Evolutionary conservation across 2,329 filamentous ascomycete species (phyloP), one percentile per base, ranked within the genome.

Genomic region (Lasiodiplodia citricola): DNA sequence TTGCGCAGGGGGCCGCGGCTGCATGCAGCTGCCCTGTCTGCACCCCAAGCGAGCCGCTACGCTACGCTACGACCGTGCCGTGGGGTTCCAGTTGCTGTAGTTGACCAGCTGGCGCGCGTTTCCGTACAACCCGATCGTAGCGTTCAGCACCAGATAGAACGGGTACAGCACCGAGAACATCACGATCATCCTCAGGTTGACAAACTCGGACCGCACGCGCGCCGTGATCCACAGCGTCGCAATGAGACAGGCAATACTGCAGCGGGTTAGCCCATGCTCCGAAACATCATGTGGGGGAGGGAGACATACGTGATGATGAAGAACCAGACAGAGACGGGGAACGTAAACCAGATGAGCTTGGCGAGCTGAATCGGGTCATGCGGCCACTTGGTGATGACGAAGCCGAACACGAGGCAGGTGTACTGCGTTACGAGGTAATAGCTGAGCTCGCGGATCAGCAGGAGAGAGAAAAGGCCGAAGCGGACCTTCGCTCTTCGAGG

Each of bases 391-490:
- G 77, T 78, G 70, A 84, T 82, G 70, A 85, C 69, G 71, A 85
- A 82, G 55, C 80, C 82, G 18, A 82, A 31, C 4, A 85, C 78
- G 1, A 85, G 75, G 71, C 82, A 84, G 2, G 79, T 80, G 72
- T 84, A 84, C 70, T 84, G 82, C 2, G 82, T 83, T 54, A 85
- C 82, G 16, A 85, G 78, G 66, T 85, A 85, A 70, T 85, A 85
- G 62, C 79, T 82, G 51, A 79, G 73, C 70, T 85, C 83, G 31
- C 83, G 80, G 38, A 84, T 80, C 23, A 82, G 74, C 1, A 85
- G 78, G 5, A 85, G 73, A 0, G 82, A 84, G 2, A 84, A 70
- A 4, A 85, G 74, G 13, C 83, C 83, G 58, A 83, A 81, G 7
- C 83, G 80, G 58, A 78, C 76, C 21, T 73, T 66, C 2, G 73